These are phyloP conservation scores for Aegilops umbellulata DNA, from an alignment of 176 grass and related monocot species.

Conservation along the genomic window DNA sequence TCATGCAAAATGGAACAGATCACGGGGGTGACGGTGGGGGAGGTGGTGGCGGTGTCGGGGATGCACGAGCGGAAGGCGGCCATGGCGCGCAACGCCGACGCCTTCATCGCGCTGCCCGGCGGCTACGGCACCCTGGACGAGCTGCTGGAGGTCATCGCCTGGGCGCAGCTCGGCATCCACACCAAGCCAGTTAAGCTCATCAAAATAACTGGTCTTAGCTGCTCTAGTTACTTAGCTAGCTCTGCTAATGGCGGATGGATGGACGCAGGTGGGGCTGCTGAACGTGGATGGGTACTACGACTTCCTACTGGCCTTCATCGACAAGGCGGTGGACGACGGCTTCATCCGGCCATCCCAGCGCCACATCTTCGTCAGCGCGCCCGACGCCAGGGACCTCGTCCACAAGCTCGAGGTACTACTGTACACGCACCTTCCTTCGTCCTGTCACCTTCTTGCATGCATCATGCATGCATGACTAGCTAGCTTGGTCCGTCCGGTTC, in stretches of 20 bases:
- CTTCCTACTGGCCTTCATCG: slow-evolving; percentile 86
- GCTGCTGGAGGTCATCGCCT: slow-evolving; percentile 89
- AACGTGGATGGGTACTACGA: slow-evolving; percentile 99
- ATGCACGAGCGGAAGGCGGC: slow-evolving; percentile 99
- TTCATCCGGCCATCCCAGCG: slow-evolving; percentile 84
- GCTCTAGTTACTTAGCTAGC: no score
- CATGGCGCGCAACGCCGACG: slow-evolving; percentile 83
- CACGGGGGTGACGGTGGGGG: slow-evolving; percentile 82
- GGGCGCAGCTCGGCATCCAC: no score
- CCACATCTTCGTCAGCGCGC: slow-evolving; percentile 80
- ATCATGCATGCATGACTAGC: no score
- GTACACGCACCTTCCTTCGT: neutral
- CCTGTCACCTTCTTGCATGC: neutral
- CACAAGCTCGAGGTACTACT: slow-evolving; percentile 71
- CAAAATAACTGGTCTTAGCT: no score
- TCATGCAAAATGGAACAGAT: slow-evolving; percentile 32
- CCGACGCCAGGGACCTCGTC: slow-evolving; percentile 67
- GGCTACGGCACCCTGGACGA: slow-evolving; percentile 97
- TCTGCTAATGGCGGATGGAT: neutral
- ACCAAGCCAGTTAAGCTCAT: no score
- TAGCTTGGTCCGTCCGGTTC: neutral
- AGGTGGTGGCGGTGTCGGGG: slow-evolving; percentile 69
- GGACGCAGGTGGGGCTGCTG: slow-evolving; percentile 69
- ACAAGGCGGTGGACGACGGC: slow-evolving; percentile 96
- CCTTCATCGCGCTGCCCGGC: slow-evolving; percentile 94